Conservation (phyloP, 1,139 yeast genomes). For the Sugiyamaella pinicola region DNA sequence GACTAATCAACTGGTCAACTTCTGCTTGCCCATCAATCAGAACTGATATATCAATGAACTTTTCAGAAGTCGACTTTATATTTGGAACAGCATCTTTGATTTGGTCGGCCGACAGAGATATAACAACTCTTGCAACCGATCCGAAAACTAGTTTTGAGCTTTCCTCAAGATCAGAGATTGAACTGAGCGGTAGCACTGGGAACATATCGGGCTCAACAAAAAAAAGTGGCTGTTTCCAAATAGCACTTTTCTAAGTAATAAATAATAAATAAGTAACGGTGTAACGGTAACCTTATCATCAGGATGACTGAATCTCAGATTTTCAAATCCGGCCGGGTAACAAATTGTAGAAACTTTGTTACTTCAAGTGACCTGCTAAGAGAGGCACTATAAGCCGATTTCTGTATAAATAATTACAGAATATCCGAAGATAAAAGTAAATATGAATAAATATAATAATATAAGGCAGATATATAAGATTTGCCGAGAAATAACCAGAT, state of each 20-base stretch:
- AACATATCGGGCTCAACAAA: too few relatives aligned
- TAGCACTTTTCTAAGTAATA: too few relatives aligned
- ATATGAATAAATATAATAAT: too few relatives aligned
- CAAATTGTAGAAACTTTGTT: neutral
- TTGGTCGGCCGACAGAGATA: conserved; percentile 4
- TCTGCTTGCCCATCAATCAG: neutral
- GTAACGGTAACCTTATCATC: too few relatives aligned
- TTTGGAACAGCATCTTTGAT: conserved; percentile 1
- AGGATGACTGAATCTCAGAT: conserved; percentile 8
- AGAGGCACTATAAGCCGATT: too few relatives aligned
- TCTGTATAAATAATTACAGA: too few relatives aligned
- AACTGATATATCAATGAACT: conserved; percentile 9
- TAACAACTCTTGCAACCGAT: conserved; percentile 9
- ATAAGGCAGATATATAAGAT: too few relatives aligned
- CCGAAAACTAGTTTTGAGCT: conserved; percentile 2
- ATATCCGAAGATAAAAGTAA: too few relatives aligned
- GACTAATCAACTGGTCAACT: conserved; percentile 44
- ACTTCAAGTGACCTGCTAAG: too few relatives aligned
- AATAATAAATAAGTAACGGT: too few relatives aligned
- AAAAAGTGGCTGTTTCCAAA: too few relatives aligned
- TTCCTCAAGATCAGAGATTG: conserved; percentile 1
- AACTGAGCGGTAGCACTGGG: conserved; percentile 12
- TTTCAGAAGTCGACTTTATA: conserved; percentile 4
- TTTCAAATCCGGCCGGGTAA: conserved; percentile 10
- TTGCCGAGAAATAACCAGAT: too few relatives aligned